Conservation (phyloP, 441 rosid genomes). For the Gossypium schwendimanii region DNA sequence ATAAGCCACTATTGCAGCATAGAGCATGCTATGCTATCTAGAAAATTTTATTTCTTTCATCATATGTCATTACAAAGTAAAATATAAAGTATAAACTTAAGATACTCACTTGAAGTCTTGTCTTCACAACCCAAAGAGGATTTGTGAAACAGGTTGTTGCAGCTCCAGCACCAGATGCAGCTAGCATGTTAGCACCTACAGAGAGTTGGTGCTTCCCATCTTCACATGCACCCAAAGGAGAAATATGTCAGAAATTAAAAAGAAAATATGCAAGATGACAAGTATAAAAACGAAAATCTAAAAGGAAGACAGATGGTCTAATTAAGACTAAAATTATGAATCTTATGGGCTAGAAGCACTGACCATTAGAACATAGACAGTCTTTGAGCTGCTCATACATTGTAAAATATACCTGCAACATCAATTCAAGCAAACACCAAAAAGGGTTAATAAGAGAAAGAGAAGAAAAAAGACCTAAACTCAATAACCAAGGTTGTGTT, state of each 20-base stretch:
- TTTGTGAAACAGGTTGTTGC: constrained; percentile 55
- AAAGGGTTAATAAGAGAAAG: neutral
- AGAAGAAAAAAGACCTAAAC: neutral
- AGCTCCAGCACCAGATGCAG: constrained; percentile 68
- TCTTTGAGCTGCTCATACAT: constrained; percentile 54
- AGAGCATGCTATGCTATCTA: neutral
- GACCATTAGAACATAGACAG: constrained; percentile 36
- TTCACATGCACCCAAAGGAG: constrained; percentile 15
- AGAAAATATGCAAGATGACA: neutral
- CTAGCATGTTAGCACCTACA: constrained; percentile 53
- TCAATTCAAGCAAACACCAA: constrained; percentile 11
- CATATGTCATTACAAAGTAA: neutral
- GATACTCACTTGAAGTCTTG: constrained; percentile 51
- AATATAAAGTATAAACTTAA: neutral
- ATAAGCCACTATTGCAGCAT: neutral
- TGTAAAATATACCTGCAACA: constrained; percentile 47
- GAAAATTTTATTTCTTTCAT: neutral
- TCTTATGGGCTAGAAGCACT: constrained; percentile 11
- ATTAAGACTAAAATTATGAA: constrained; percentile 7
- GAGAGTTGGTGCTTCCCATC: constrained; percentile 44
- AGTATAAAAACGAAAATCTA: neutral
- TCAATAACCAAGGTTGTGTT: neutral
- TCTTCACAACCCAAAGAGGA: constrained; percentile 79
- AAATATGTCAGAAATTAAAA: neutral
- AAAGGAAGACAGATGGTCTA: neutral